phyloP scores from a whole-genome alignment of 1,139 yeast species.

The Meyerozyma athensensis region DNA sequence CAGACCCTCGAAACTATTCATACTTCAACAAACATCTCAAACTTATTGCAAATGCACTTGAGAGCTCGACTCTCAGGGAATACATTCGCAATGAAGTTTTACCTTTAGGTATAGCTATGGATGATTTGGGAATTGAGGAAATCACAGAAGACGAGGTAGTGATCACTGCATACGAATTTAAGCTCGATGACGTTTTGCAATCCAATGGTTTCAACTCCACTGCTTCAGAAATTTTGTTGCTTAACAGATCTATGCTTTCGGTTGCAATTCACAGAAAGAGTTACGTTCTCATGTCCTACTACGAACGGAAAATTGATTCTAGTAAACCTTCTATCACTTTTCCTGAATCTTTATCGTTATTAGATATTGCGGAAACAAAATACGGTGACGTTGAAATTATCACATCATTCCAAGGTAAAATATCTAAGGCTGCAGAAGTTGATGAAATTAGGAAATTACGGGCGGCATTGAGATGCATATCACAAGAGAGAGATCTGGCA shows the following conservation, averaged over 20 bases:
- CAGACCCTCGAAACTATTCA: conserved; percentile 32
- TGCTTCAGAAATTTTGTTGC: conserved; percentile 36
- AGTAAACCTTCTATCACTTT: conserved; percentile 10
- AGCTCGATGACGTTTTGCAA: conserved; percentile 58
- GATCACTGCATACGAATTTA: conserved; percentile 63
- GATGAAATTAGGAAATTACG: conserved; percentile 46
- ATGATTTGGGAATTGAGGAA: conserved; percentile 54
- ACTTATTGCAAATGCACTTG: conserved; percentile 41
- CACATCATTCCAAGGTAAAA: conserved; percentile 45
- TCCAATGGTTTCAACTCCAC: conserved; percentile 47
- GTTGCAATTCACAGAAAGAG: conserved; percentile 39
- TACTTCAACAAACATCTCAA: conserved; percentile 34
- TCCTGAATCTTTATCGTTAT: neutral
- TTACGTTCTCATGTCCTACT: conserved; percentile 40
- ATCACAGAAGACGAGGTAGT: conserved; percentile 74
- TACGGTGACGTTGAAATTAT: conserved; percentile 51
- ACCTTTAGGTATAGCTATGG: conserved; percentile 54
- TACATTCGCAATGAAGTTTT: conserved; percentile 53
- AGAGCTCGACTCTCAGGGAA: conserved; percentile 37
- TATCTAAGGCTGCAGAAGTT: conserved; percentile 15
- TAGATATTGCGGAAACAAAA: neutral
- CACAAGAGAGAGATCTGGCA: conserved; percentile 45
- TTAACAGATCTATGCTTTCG: conserved; percentile 35
- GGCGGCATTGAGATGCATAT: conserved; percentile 46
- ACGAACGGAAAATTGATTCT: conserved; percentile 36